These are phyloP conservation scores for Pseudotulostoma volvatum DNA, from an alignment of 495 filamentous ascomycete species.

Conservation along the genomic window DNA sequence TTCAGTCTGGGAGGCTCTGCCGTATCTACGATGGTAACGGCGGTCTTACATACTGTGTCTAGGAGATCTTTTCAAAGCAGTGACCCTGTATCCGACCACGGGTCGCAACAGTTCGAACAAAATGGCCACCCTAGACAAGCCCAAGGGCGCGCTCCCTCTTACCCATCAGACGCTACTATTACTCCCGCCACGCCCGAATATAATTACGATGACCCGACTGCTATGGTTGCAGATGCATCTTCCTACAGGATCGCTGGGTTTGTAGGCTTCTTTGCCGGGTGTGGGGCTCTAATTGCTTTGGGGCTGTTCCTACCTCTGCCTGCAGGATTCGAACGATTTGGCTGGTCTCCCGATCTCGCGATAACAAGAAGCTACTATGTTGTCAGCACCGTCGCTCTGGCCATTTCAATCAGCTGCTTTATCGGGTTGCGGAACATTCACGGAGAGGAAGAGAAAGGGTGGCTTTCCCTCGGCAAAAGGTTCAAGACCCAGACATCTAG, in stretches of 20 bases:
- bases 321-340: slow-evolving; percentile 50
- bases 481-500: not conserved
- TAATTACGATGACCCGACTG: slow-evolving; percentile 4
- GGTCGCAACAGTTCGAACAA: slow-evolving; percentile 12
- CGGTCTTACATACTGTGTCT: slow-evolving; percentile 77
- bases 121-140: slow-evolving; percentile 7
- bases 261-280: slow-evolving; percentile 83
- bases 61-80: too few species aligned
- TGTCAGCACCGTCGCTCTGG: slow-evolving; percentile 53
- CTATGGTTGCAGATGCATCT: slow-evolving; percentile 11
- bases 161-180: slow-evolving; percentile 47
- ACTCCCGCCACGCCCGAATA: slow-evolving; percentile 36
- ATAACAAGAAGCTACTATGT: slow-evolving; percentile 73
- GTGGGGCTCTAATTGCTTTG: slow-evolving; percentile 76
- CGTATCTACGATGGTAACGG: slow-evolving; percentile 94
- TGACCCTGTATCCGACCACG: too few species aligned
- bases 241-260: slow-evolving; percentile 63
- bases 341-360: slow-evolving; percentile 47
- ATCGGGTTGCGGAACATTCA: slow-evolving; percentile 63
- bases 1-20: slow-evolving; percentile 88
- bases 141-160: slow-evolving; percentile 20
- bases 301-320: slow-evolving; percentile 73
- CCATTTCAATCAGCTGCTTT: slow-evolving; percentile 58
- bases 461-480: slow-evolving; percentile 26
- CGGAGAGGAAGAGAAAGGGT: slow-evolving; percentile 64